A percentile compares a stretch with the other conserved stretches of the same genome.
Conservation (phyloP, 2,329 filamentous ascomycete genomes). For the Arthroderma sp. region DNA sequence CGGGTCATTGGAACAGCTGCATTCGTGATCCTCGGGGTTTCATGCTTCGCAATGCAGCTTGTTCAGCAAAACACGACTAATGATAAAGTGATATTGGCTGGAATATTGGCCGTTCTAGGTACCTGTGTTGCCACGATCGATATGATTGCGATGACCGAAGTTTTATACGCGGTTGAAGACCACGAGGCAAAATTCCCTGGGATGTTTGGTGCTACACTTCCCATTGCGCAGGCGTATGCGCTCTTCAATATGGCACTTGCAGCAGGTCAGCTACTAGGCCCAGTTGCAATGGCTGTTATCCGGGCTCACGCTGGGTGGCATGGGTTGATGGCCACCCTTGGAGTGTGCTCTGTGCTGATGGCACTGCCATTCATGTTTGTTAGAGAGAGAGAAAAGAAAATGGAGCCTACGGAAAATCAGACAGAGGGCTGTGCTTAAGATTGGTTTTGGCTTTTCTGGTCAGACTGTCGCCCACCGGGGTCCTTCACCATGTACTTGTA, state of each 20-base stretch:
- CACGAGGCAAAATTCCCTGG: constrained; percentile 44
- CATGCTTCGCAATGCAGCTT: constrained; percentile 14
- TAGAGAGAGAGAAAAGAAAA: too few species aligned
- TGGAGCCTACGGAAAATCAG: too few species aligned
- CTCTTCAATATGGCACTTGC: background rate
- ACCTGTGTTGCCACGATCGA: constrained; percentile 8
- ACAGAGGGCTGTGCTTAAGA: too few species aligned
- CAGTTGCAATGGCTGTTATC: background rate
- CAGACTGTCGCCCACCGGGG: too few species aligned
- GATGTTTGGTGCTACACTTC: constrained; percentile 34
- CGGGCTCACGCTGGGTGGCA: background rate
- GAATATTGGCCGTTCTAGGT: background rate
- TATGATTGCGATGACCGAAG: background rate
- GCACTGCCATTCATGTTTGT: too few species aligned
- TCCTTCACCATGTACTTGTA: too few species aligned
- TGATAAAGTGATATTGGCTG: constrained; percentile 23
- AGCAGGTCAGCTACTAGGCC: background rate
- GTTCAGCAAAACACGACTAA: constrained; percentile 14
- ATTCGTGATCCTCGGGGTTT: constrained; percentile 3
- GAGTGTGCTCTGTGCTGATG: background rate
- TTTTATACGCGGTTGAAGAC: constrained; percentile 37
- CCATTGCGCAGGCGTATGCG: background rate
- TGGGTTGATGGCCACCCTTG: background rate
- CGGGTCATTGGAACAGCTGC: too few species aligned
- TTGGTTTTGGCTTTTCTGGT: too few species aligned